Conservation (phyloP, 2,329 filamentous ascomycete genomes). For the Thielaviopsis populi region DNA sequence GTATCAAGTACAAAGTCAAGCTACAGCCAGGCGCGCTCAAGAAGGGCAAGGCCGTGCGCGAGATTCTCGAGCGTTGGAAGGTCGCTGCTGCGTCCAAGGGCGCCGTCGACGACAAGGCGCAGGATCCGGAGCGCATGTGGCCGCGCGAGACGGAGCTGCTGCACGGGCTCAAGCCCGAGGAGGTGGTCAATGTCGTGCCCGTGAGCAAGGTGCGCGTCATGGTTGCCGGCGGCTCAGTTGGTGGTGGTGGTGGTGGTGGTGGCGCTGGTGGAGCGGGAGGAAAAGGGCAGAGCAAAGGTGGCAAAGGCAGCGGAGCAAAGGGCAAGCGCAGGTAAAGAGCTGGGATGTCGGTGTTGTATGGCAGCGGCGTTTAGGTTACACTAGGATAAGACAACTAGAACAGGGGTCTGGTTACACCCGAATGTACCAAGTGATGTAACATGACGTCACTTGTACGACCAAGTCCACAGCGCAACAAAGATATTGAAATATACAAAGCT, state of each 20-base stretch:
- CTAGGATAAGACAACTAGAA: not conserved
- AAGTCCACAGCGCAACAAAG: no score
- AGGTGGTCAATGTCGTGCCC: constrained; percentile 66
- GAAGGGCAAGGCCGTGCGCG: constrained; percentile 87
- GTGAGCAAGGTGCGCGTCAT: constrained; percentile 70
- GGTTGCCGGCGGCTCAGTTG: constrained; percentile 43
- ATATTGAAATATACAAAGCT: no score
- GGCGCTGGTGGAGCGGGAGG: constrained; percentile 24
- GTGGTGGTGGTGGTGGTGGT: constrained; percentile 28
- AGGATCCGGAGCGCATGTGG: constrained; percentile 63
- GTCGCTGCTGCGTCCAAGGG: constrained; percentile 43
- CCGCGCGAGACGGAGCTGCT: constrained; percentile 75
- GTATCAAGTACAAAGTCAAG: constrained; percentile 89
- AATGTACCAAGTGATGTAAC: not conserved
- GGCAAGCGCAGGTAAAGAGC: constrained; percentile 27
- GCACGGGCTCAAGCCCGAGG: constrained; percentile 63
- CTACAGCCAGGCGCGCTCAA: constrained; percentile 79
- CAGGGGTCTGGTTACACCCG: not conserved
- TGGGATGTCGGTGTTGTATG: not conserved
- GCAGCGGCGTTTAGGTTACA: not conserved
- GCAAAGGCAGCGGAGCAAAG: constrained; percentile 23
- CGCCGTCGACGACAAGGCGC: constrained; percentile 43
- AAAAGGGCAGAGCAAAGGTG: constrained; percentile 22
- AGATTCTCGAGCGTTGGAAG: constrained; percentile 74
- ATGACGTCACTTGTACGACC: no score